These are phyloP conservation scores for Saturnispora dispora DNA, from an alignment of 805 yeast genomes.

Conservation along the genomic window DNA sequence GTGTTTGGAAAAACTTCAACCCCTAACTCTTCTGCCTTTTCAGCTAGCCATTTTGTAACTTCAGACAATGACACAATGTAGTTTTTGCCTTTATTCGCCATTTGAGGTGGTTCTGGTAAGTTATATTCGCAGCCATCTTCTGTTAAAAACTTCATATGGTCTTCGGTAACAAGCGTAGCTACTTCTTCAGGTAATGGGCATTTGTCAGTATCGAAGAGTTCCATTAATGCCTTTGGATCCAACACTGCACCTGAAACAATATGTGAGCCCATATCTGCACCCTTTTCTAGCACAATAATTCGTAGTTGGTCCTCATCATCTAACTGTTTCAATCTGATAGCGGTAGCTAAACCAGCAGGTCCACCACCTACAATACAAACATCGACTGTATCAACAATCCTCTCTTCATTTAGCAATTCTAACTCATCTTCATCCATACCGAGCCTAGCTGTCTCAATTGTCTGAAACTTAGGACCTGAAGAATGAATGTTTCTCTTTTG, in stretches of 20 bases:
- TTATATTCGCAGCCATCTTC: slow-evolving; percentile 46
- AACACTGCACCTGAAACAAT: slow-evolving; percentile 89
- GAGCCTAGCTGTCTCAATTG: slow-evolving; percentile 20
- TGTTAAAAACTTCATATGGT: slow-evolving; percentile 65
- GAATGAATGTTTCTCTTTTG: not conserved
- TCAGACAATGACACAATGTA: slow-evolving; percentile 77
- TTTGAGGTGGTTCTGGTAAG: slow-evolving; percentile 89
- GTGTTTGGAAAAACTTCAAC: slow-evolving; percentile 91
- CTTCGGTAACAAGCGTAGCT: slow-evolving; percentile 66
- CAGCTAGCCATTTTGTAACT: slow-evolving; percentile 74
- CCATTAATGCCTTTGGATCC: slow-evolving; percentile 82
- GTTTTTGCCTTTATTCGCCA: slow-evolving; percentile 72
- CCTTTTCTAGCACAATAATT: slow-evolving; percentile 86
- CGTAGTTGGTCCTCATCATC: slow-evolving; percentile 55
- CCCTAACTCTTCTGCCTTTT: slow-evolving; percentile 85
- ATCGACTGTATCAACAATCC: slow-evolving; percentile 83
- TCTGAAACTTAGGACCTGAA: slow-evolving; percentile 1
- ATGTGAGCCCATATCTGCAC: slow-evolving; percentile 88
- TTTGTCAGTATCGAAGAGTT: slow-evolving; percentile 64
- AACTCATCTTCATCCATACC: slow-evolving; percentile 35
- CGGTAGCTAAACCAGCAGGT: slow-evolving; percentile 94
- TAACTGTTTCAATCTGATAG: slow-evolving; percentile 78
- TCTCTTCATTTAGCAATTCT: slow-evolving; percentile 38
- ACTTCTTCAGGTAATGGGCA: slow-evolving; percentile 61
- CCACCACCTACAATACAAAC: slow-evolving; percentile 97